Conservation (phyloP, 371 early-diverging fungal species). For the Lichtheimia ramosa region DNA sequence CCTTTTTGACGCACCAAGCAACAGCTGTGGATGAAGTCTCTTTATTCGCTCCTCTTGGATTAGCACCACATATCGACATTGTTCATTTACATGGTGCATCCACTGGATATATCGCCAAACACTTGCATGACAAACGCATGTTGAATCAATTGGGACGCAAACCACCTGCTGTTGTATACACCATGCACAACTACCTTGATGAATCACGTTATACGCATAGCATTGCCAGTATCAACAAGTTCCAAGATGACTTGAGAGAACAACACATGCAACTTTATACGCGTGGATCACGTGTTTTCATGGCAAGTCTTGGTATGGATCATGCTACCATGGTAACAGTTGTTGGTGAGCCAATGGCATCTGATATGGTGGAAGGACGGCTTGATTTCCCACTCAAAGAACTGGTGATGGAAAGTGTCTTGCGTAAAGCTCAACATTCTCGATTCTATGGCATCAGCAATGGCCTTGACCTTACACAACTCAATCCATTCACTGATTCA, state of each 20-base stretch:
- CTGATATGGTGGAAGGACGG: constrained; percentile 60
- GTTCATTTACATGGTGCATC: constrained; percentile 69
- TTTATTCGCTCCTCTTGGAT: constrained; percentile 48
- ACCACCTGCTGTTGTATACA: constrained; percentile 63
- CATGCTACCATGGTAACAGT: constrained; percentile 58
- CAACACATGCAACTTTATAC: constrained; percentile 28
- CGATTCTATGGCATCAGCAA: constrained; percentile 66
- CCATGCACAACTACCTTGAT: constrained; percentile 65
- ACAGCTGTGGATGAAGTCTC: constrained; percentile 55
- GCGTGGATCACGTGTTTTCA: constrained; percentile 54
- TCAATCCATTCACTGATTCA: constrained; percentile 56
- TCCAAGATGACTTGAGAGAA: constrained; percentile 28
- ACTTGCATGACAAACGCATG: constrained; percentile 33
- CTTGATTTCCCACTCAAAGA: constrained; percentile 64
- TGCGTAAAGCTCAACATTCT: constrained; percentile 46
- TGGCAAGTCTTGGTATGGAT: constrained; percentile 62
- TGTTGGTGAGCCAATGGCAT: constrained; percentile 61
- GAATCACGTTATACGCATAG: constrained; percentile 61
- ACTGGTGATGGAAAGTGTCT: constrained; percentile 54
- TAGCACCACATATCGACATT: constrained; percentile 45
- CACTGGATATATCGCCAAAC: constrained; percentile 58
- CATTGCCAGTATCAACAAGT: constrained; percentile 51
- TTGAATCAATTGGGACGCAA: constrained; percentile 29
- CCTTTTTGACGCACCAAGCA: constrained; percentile 50
- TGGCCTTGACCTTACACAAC: constrained; percentile 53